Base-by-base conservation (phyloP, 768 basidiomycete species). In the Leucocoprinus leucothites region DNA sequence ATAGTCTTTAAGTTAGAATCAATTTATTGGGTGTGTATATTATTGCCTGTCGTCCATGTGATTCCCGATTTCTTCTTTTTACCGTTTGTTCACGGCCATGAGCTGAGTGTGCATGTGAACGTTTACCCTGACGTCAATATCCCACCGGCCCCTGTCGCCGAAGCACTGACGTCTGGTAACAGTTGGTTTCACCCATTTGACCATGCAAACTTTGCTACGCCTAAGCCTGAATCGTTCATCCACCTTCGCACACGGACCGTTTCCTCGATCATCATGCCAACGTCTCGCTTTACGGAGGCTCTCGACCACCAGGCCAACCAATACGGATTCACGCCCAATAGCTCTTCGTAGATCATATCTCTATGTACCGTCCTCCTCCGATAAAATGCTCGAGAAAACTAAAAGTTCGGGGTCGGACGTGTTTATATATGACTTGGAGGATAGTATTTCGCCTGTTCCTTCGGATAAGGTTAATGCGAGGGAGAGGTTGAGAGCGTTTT, bases 371-470 rank as follows among this genome's bases (percentile, higher is more conserved):
- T 78, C 86, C 4, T 87, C 91, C 1, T 87, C 85, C 11, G 82
- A 87, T 34, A 79, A 82, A 40, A 92, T 93, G 87, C 82, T 96
- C 31, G 74, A 85, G 60, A 95, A 94, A 65, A 89, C 89, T 0
- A 74, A 89, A 43, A 67, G 63, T 9, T 74, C 76, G 13, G 65
- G 70, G 1, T 84, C 91, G 1, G 94, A 96, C 57, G 77, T 87
- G 41, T 74, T 94, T 34, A 86, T 93, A 22, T 94, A 93, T 63
- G 94, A 96, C 72, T 75, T 96, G 11, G 94, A 95, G 67, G 94
- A 96, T 67, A 89, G 89, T 57, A 83, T 95, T 0, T 73, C 91
- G 3, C 87, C 87, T 4, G 73, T 83, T 3, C 78, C 81, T 26
- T 69, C 72, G 24, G 82, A 84, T 56, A 90, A 91, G 66, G 69